Base-by-base conservation (phyloP, 2,329 filamentous ascomycete genomes). In the Talaromyces sp. region DNA sequence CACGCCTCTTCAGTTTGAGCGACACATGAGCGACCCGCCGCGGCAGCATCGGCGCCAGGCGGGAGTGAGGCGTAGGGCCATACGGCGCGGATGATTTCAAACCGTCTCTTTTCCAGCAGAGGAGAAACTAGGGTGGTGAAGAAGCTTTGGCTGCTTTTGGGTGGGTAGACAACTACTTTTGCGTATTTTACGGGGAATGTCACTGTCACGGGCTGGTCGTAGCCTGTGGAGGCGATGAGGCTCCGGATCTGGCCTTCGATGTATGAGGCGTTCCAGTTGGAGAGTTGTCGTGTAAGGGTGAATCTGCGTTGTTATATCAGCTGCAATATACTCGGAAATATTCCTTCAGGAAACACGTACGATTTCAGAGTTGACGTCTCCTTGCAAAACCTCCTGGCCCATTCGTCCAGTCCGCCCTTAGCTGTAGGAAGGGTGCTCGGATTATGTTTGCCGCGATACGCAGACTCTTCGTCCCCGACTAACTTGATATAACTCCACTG, bases 211-310 rank as follows among this genome's bases (percentile, higher is more conserved):
- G 63, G 65, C 44, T 65, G 65, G 22, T 67, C 65, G 63, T 71
- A 71, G 42, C 66, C 69, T 2, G 65, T 65, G 39, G 66, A 59
- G 27, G 68, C 68, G 36, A 70, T 61, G 7, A 71, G 59, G 28
- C 65, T 71, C 57, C 69, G 65, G 30, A 69, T 66, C 51, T 69
- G 65, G 59, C 69, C 69, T 58, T 70, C 69, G 33, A 71, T 60
- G 19, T 63, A 61, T 19, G 27, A 57, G 15, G 61, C 60, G 49
- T 65, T 61, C 63, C 63, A 65, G 47, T 63, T 63, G 57, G 57
- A 59, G 59, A 63, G 56, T 32, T 60, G 60, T 52, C 64, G 57
- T 51, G 49, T 59, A 17, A 65, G 53, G 32, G 57, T 62, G 54
- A 62, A 61, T 22, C 61, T 65, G 33, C 7, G 22, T 36, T 17